phyloP scores from a whole-genome alignment of 1,284 basidiomycete genomes.

The Phaffia rhodozyma region DNA sequence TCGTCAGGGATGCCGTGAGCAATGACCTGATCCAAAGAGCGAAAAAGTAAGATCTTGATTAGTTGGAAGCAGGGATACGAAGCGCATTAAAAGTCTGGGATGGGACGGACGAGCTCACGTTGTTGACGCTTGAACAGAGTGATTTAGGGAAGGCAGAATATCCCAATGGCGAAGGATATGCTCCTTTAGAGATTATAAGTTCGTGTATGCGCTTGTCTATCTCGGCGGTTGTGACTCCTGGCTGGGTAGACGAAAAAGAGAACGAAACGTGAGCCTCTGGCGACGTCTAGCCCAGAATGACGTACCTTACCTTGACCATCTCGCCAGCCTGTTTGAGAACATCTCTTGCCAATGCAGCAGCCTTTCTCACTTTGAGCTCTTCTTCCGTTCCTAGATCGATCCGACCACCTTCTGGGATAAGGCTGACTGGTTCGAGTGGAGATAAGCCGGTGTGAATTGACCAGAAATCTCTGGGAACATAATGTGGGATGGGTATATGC shows the following conservation, averaged over 20 bases:
- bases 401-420: constrained; percentile 31
- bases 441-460: constrained; percentile 22
- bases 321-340: constrained; percentile 49
- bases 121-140: constrained; percentile 72
- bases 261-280: constrained; percentile 27
- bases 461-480: constrained; percentile 40
- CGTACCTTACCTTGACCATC: constrained; percentile 45
- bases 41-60: constrained; percentile 24
- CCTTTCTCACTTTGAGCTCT: constrained; percentile 47
- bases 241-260: constrained; percentile 36
- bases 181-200: constrained; percentile 52
- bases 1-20: constrained; percentile 78
- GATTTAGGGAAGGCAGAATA: constrained; percentile 74
- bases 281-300: neutral
- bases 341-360: constrained; percentile 49
- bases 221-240: constrained; percentile 57
- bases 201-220: constrained; percentile 61
- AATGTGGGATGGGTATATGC: constrained; percentile 49
- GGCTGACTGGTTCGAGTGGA: constrained; percentile 16
- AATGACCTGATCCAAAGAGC: constrained; percentile 37
- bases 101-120: constrained; percentile 34
- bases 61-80: neutral
- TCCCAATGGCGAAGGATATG: constrained; percentile 76
- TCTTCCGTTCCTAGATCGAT: constrained; percentile 48
- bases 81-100: neutral